Evolutionary conservation across 305 asterid species (phyloP).

Genomic region (Solanum chacoense): DNA sequence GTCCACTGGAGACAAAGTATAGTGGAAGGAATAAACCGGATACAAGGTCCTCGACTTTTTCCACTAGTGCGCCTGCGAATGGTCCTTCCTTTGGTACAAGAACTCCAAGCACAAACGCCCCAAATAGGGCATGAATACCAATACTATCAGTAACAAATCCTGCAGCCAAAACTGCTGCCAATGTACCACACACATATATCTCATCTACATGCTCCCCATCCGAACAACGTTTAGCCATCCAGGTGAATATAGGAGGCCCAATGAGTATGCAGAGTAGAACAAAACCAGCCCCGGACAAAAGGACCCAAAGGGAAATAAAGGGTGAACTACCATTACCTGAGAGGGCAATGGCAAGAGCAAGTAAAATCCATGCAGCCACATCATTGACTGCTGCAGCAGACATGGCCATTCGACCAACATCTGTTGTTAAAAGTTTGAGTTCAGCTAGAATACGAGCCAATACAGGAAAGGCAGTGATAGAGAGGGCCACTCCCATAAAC

Average conservation of each 20-base stretch:
- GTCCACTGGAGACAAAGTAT: slow-evolving; percentile 86
- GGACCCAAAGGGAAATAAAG: slow-evolving; percentile 63
- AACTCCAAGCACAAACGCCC: slow-evolving; percentile 74
- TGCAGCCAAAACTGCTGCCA: slow-evolving; percentile 63
- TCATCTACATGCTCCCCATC: slow-evolving; percentile 84
- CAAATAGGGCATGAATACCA: slow-evolving; percentile 85
- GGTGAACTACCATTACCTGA: slow-evolving; percentile 63
- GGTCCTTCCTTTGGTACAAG: slow-evolving; percentile 82
- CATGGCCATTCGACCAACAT: slow-evolving; percentile 82
- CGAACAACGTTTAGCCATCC: slow-evolving; percentile 63
- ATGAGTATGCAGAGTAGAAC: slow-evolving; percentile 32
- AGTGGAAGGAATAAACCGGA: slow-evolving; percentile 77
- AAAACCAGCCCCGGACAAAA: slow-evolving; percentile 52
- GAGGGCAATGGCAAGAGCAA: slow-evolving; percentile 78
- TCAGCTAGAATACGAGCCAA: slow-evolving; percentile 90
- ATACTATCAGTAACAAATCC: slow-evolving; percentile 76
- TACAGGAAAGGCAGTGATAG: slow-evolving; percentile 91
- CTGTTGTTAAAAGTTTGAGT: slow-evolving; percentile 77
- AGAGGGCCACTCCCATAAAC: slow-evolving; percentile 94
- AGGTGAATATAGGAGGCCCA: slow-evolving; percentile 52
- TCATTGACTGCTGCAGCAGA: slow-evolving; percentile 95
- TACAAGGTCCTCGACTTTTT: slow-evolving; percentile 85
- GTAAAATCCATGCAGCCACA: slow-evolving; percentile 86
- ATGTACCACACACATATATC: slow-evolving; percentile 59
- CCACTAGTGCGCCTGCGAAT: slow-evolving; percentile 70